Conservation (phyloP, 352 stramenopile species). For the Globisporangium recalcitrans region DNA sequence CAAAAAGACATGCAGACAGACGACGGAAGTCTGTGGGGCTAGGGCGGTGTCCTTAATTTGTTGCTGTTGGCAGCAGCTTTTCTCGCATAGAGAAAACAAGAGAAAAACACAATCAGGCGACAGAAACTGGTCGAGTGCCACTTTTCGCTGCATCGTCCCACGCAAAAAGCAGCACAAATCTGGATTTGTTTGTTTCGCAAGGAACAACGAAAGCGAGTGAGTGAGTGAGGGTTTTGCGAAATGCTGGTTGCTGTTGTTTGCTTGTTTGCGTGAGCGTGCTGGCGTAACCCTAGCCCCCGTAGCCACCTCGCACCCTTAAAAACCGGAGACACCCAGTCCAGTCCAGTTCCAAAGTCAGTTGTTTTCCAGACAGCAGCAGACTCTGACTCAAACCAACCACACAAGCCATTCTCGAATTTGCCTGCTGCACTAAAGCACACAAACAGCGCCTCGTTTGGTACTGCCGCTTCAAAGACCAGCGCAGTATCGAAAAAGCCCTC, state of each 20-base stretch:
- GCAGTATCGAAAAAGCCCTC: no score
- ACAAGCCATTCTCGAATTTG: conserved; percentile 2
- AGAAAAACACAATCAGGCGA: neutral
- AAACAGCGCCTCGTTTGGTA: no score
- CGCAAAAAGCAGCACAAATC: conserved; percentile 3
- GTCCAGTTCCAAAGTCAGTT: neutral
- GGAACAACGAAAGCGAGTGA: no score
- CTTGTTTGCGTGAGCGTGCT: conserved; percentile 8
- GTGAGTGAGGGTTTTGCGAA: neutral
- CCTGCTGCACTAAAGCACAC: no score
- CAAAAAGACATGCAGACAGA: conserved; percentile 2
- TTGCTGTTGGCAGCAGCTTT: neutral
- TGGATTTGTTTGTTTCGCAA: no score
- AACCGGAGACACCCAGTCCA: conserved; percentile 1
- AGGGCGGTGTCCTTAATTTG: neutral
- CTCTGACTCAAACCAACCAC: neutral
- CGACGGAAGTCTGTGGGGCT: neutral
- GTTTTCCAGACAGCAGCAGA: neutral
- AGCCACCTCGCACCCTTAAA: conserved; percentile 7
- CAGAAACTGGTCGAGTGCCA: neutral
- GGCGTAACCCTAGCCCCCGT: neutral
- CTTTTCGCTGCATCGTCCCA: conserved; percentile 4
- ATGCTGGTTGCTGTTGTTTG: conserved; percentile 7
- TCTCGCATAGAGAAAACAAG: neutral
- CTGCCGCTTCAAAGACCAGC: no score